Base-by-base conservation (phyloP, 768 basidiomycete genomes). In the Leccinum variicolor region DNA sequence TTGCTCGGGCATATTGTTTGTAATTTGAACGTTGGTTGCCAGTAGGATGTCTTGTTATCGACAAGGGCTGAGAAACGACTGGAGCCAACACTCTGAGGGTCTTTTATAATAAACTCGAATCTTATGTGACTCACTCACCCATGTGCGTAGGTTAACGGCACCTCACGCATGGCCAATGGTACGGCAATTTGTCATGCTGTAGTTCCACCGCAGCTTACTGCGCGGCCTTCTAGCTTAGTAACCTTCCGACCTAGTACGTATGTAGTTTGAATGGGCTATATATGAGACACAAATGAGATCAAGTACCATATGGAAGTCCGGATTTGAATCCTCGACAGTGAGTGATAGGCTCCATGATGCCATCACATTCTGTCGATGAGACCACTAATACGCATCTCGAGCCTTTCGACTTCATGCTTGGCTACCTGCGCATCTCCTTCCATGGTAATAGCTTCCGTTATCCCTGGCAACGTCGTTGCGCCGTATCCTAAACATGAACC, bases 1-100 rank as follows among this genome's bases (percentile, higher is more conserved):
- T 62, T 72, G 71, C 43, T 72, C 66, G 0, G 63, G 17, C 67
- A 69, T 59, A 31, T 23, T 21, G 21, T 33, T 50, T 49, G 31
- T 13, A 4, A 15, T 21, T 21, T 25, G 25, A 47, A 39, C 2
- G 8, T n/a, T 2, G 14, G 15, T 3, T 36, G 17, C 36, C 15
- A 17, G 17, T 36, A 9, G 36, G 15, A 36, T 36, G 17, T 15
- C 17, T 39, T 0, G 17, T 39, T 39, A 39, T 39, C 36, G 36
- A 39, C 36, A 39, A 14, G 0, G 36, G 17, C 4, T 7, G 36
- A 39, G 17, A n/a, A n/a, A n/a, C 36, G 9, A 39, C 36, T 39
- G 9, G 9, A n/a, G 2, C 36, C 36, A n/a, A n/a, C 36, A 39
- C 36, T 17, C 4, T 31, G 11, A 17, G 8, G 36, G 36, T 17